Evolutionary conservation across 1,139 yeast genomes (phyloP).

Genomic region (Nakaseomyces glabratus): DNA sequence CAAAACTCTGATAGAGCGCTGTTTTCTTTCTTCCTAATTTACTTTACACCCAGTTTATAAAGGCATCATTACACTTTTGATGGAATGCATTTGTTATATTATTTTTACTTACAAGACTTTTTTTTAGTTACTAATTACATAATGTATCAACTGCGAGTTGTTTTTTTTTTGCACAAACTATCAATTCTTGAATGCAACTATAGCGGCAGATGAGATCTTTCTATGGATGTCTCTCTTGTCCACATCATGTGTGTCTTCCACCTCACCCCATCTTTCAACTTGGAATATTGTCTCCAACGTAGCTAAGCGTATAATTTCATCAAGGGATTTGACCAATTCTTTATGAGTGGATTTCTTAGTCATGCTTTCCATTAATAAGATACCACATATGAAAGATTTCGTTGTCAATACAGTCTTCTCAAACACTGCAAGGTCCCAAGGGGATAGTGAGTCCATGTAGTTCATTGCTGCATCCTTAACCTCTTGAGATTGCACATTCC

Average conservation of each 20-base stretch:
- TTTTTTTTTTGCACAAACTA: too few relatives aligned
- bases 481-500: conserved; percentile 58
- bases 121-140: too few relatives aligned
- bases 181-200: conserved; percentile 38
- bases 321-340: conserved; percentile 36
- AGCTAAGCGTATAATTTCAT: conserved; percentile 68
- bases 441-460: conserved; percentile 56
- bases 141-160: too few relatives aligned
- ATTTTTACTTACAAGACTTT: too few relatives aligned
- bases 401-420: conserved; percentile 81
- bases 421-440: conserved; percentile 76
- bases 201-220: conserved; percentile 72
- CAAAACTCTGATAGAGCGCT: too few relatives aligned
- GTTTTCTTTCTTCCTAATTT: too few relatives aligned
- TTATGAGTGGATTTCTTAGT: conserved; percentile 12
- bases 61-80: too few relatives aligned
- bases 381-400: conserved; percentile 79
- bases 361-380: conserved; percentile 30
- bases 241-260: conserved; percentile 96
- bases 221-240: conserved; percentile 83
- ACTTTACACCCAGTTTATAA: too few relatives aligned
- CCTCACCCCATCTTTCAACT: conserved; percentile 93
- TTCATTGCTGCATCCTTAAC: conserved; percentile 53
- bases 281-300: conserved; percentile 78
- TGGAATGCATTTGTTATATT: too few relatives aligned